Evolutionary conservation across 2,329 filamentous ascomycete species (phyloP), one percentile per base, ranked within the genome.

Genomic region (Lithohypha guttulata): DNA sequence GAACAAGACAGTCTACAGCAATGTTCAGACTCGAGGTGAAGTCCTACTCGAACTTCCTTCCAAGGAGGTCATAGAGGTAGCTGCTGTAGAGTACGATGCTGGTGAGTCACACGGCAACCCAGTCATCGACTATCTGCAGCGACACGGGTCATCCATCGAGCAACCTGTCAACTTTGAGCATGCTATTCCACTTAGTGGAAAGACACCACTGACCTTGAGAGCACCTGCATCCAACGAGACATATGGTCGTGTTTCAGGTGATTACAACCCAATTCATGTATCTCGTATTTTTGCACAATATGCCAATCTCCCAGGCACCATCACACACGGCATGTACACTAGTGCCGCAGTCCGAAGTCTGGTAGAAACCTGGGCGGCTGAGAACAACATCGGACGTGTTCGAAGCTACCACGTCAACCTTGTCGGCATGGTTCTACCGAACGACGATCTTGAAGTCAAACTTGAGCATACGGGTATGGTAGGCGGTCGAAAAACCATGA

Each of bases 291-390:
- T 98, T 66, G 84, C 91, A 21, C 85, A 78, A 64, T 98, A 96
- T 55, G 93, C 91, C 59, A 91, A 87, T 60, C 73, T 98, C 11
- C 87, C 87, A 1, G 93, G 91, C 34, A 98, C 91, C 30, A 98
- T 98, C 56, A 98, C 91, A 1, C 91, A 98, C 59, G 91, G 91
- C 59, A 98, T 98, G 91, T 98, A 96, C 71, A 93, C 89, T 2
- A 96, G 89, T 62, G 91, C 91, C 50, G 84, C 91, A 25, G 91
- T 98, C 19, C 81, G 93, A 55, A 93, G 86, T 58, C 70, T 98
- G 38, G 87, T 98, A 5, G 91, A 98, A 71, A 98, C 86, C 0
- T 98, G 91, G 91, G 91, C 93, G 37, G 91, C 89, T 1, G 93
- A 98, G 69, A 98, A 98, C 71, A 91, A 98, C 59, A 80, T 96